These are phyloP conservation scores for Botryosphaeria agaves DNA, from an alignment of 2,329 filamentous ascomycete genomes.

Conservation along the genomic window DNA sequence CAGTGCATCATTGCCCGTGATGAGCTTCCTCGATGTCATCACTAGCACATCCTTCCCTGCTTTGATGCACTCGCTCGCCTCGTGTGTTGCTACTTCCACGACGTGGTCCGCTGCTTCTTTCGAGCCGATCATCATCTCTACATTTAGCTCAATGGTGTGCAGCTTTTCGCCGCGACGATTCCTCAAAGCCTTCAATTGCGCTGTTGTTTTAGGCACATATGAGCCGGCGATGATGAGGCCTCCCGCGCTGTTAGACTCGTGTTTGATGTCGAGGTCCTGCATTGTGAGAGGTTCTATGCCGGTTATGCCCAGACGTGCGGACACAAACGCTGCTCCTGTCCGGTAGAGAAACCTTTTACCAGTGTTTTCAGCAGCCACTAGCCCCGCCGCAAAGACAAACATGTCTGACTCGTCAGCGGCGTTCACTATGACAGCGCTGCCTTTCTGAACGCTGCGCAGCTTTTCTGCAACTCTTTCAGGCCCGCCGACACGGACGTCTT, in stretches of 20 bases:
- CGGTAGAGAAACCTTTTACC: conserved; percentile 28
- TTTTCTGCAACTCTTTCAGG: conserved; percentile 23
- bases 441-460: conserved; percentile 18
- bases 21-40: conserved; percentile 39
- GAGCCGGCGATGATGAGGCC: conserved; percentile 39
- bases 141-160: conserved; percentile 29
- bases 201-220: conserved; percentile 42
- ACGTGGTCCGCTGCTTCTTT: conserved; percentile 17
- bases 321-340: conserved; percentile 30
- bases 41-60: conserved; percentile 35
- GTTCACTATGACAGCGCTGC: conserved; percentile 33
- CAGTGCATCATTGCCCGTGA: conserved; percentile 30
- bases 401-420: conserved; percentile 37
- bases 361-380: conserved; percentile 22
- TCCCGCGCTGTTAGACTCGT: conserved; percentile 20
- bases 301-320: conserved; percentile 33
- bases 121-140: conserved; percentile 28
- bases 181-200: conserved; percentile 29
- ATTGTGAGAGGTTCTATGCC: conserved; percentile 34
- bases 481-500: conserved; percentile 31
- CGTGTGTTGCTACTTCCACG: conserved; percentile 17
- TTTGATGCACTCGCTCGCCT: conserved; percentile 15
- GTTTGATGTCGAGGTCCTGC: conserved; percentile 19
- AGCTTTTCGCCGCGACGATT: conserved; percentile 22
- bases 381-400: conserved; percentile 34